Evolutionary conservation across 768 basidiomycete genomes (phyloP).

Genomic region (Leccinum ochraceum): DNA sequence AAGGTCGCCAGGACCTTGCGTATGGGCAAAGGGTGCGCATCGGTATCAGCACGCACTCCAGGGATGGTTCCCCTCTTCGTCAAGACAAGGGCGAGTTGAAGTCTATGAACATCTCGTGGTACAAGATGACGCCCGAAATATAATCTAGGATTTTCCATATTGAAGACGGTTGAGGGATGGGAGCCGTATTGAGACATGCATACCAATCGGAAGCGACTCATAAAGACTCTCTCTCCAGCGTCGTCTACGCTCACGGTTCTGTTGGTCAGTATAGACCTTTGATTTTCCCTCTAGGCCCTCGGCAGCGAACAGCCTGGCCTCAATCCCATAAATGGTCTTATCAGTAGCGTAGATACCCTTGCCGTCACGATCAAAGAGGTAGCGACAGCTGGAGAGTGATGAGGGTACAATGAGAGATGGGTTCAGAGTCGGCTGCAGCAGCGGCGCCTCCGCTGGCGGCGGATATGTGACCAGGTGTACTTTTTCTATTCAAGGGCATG

Average conservation of each 20-base stretch:
- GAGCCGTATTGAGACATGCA: conserved; percentile 6
- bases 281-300: conserved; percentile 25
- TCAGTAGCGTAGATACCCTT: conserved; percentile 58
- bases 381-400: conserved; percentile 43
- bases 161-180: not conserved
- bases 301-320: conserved; percentile 39
- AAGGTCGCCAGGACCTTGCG: conserved; percentile 51
- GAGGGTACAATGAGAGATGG: conserved; percentile 39
- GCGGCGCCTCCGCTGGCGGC: conserved; percentile 14
- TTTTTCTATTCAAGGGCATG: not conserved
- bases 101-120: conserved; percentile 48
- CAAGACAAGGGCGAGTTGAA: conserved; percentile 47
- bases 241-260: conserved; percentile 40
- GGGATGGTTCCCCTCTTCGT: conserved; percentile 46
- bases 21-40: conserved; percentile 47
- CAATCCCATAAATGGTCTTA: conserved; percentile 47
- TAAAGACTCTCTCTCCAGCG: conserved; percentile 49
- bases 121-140: conserved; percentile 55
- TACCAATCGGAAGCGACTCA: conserved; percentile 42
- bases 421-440: conserved; percentile 10
- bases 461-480: conserved; percentile 35
- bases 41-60: conserved; percentile 52
- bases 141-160: conserved; percentile 35
- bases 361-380: conserved; percentile 44
- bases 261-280: conserved; percentile 34